phyloP scores from a whole-genome alignment of 805 yeast genomes.

The Schwanniomyces yamadae region DNA sequence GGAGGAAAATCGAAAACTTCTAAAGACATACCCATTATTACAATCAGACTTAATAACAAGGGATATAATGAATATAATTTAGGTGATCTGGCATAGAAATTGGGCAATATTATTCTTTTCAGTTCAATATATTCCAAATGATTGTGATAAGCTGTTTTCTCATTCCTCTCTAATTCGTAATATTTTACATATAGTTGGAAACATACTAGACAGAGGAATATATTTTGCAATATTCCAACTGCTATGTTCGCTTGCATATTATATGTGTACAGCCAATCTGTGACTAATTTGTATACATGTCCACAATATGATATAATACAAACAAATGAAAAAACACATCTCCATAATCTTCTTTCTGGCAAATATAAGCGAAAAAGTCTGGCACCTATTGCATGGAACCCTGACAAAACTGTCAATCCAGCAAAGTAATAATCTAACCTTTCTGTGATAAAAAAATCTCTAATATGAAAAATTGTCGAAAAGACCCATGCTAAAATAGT shows the following conservation, averaged over 20 bases:
- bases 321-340: slow-evolving; percentile 35
- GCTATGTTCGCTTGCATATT: slow-evolving; percentile 88
- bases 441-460: slow-evolving; percentile 81
- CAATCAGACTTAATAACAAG: slow-evolving; percentile 35
- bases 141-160: slow-evolving; percentile 10
- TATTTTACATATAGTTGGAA: slow-evolving; percentile 31
- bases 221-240: slow-evolving; percentile 75
- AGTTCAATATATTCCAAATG: slow-evolving; percentile 29
- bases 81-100: slow-evolving; percentile 33
- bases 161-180: slow-evolving; percentile 15
- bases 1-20: slow-evolving; percentile 91
- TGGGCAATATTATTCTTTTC: slow-evolving; percentile 22
- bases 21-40: slow-evolving; percentile 77
- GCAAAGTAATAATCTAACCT: slow-evolving; percentile 90
- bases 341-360: slow-evolving; percentile 16
- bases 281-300: slow-evolving; percentile 65
- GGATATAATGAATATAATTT: slow-evolving; percentile 42
- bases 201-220: slow-evolving; percentile 30
- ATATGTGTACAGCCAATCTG: slow-evolving; percentile 88
- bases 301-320: slow-evolving; percentile 53
- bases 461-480: slow-evolving; percentile 82
- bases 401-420: slow-evolving; percentile 79
- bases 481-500: slow-evolving; percentile 88
- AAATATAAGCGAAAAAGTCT: slow-evolving; percentile 62
- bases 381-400: slow-evolving; percentile 65